Base-by-base conservation (phyloP, 2,329 filamentous ascomycete species). In the Fusarium gaditjirri region DNA sequence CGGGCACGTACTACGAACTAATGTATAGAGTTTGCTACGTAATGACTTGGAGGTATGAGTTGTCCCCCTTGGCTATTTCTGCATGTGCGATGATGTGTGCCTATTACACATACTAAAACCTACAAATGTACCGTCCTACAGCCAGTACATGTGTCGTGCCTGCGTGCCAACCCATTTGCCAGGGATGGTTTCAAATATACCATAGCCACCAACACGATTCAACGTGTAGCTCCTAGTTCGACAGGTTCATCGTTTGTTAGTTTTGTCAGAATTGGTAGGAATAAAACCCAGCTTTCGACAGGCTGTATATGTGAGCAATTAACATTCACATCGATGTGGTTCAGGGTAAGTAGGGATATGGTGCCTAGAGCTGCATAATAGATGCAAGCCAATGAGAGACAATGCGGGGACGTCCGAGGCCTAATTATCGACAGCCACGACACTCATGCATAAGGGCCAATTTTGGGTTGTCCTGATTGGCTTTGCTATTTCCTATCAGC, bases 351-450 rank as follows among this genome's bases (percentile, higher is more conserved):
- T 35, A 71, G 53, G 41, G 35, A 43, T 43, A 41, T 44, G 58
- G 42, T 65, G 59, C 62, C 39, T 29, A 56, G 23, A 35, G 47
- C 12, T 50, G 13, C 33, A 19, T 33, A 23, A n/a, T 17, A n/a
- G 27, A 53, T 25, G 39, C 36, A 27, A 47, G 38, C 75, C 75
- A 76, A 76, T 75, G 35, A 64, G 33, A 55, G 13, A 31, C 19
- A 61, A 70, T 56, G 73, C 67, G 75, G 75, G 74, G 72, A 59
- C 68, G 47, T 71, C 41, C 53, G 68, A 71, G 66, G 35, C 23
- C n/a, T 53, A 53, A 53, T 53, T 79, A 83, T 80, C 77, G 80
- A 78, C 78, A 83, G 84, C 84, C 84, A 86, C 84, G 84, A 85
- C 83, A 83, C 69, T 80, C 78, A 61, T 85, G 83, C 83, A 84